These are phyloP conservation scores for Talaromyces albobiverticillius DNA, from an alignment of 2,329 filamentous ascomycete species.

Conservation along the genomic window DNA sequence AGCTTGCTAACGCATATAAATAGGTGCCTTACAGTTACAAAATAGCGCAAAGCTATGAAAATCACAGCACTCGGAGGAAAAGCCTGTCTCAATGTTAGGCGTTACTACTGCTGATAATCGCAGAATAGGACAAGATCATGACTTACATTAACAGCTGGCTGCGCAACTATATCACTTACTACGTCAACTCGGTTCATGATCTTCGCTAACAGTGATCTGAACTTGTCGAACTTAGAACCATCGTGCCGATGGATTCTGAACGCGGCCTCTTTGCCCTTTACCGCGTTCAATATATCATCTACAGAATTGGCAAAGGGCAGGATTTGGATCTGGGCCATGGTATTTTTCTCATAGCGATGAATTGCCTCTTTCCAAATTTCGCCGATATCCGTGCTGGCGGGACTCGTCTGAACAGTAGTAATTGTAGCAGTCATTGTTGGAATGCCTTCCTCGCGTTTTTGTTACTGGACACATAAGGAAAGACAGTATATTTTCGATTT, in stretches of 20 bases:
- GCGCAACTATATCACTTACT: constrained; percentile 2
- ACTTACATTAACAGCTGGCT: neutral
- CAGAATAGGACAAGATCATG: neutral
- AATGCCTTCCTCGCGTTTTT: too few relatives aligned
- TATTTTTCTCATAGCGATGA: constrained; percentile 1
- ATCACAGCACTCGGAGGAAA: neutral
- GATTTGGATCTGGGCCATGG: neutral
- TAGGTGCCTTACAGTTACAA: neutral
- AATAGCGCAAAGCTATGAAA: neutral
- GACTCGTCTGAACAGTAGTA: neutral
- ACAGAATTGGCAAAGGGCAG: neutral
- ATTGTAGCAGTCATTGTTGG: neutral
- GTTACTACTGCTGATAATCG: neutral
- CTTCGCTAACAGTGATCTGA: neutral
- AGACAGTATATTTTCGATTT: too few relatives aligned
- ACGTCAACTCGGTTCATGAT: neutral
- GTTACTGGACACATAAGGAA: too few relatives aligned
- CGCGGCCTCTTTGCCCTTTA: neutral
- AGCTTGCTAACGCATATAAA: too few relatives aligned
- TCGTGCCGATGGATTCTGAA: neutral
- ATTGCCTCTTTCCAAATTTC: neutral
- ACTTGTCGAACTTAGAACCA: neutral
- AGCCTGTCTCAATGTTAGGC: neutral
- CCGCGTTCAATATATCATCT: neutral
- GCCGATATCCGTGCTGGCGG: neutral